Evolutionary conservation across 768 basidiomycete species (phyloP), one percentile per base, ranked within the genome.

Genomic region (Cytidiella melzeri): DNA sequence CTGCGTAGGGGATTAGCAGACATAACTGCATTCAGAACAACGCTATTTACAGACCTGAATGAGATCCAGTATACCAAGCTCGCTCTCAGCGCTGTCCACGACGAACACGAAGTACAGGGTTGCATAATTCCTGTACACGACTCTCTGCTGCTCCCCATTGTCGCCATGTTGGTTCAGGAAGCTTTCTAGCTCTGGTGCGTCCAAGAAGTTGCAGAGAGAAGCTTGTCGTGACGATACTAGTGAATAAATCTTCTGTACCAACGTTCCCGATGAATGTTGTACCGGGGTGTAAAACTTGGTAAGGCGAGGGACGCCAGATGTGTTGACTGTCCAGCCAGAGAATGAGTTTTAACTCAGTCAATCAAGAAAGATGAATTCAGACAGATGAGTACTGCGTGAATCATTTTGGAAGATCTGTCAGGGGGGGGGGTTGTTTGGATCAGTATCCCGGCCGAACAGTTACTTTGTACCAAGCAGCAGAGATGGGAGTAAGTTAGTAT

Each of bases 101-200:
- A 98, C 91, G 65, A 98, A 94, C 11, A 95, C 92, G 61, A 99
- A 98, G 68, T 91, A 92, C 34, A 99, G 76, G 1, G 95, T 98
- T 3, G 95, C 95, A 64, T 97, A 98, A 66, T 83, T 92, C 45
- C 95, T 74, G 67, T 98, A 98, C 26, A 98, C 92, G 37, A 98
- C 89, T 51, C 88, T 75, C 73, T 89, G 82, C 62, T 78, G 74
- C 56, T 86, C 83, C 48, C 67, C 71, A 26, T 71, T 69, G 43
- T 74, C 73, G 26, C 70, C 74, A 47, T 66, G 62, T 41, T 65
- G 69, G 2, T 81, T 83, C 38, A 90, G 74, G 57, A 85, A 83
- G 11, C 78, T 77, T 63, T 89, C 87, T 25, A 90, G 76, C 61
- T 90, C 88, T 4, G 90, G 89, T 10, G 87, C 94, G 61, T 98